Evolutionary conservation across 768 basidiomycete species (phyloP).

Genomic region (Boletellus ananiceps): DNA sequence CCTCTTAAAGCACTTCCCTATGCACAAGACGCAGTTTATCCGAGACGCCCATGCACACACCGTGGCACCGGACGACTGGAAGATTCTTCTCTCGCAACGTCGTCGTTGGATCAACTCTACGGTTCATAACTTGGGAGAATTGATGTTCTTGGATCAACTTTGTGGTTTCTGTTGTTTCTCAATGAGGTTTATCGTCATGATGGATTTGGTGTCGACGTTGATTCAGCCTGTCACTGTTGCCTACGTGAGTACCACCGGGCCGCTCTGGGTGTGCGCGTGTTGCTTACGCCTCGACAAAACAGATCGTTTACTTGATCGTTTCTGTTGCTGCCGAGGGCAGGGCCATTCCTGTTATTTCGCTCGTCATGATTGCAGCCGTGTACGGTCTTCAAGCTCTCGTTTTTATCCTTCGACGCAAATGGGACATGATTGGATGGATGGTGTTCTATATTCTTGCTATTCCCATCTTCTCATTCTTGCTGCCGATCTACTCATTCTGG

Average conservation of each 20-base stretch:
- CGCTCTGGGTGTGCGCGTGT: neutral
- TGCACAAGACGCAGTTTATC: slow-evolving; percentile 92
- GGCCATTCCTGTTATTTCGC: slow-evolving; percentile 71
- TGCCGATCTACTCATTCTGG: slow-evolving; percentile 97
- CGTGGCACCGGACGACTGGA: slow-evolving; percentile 95
- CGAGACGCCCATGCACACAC: slow-evolving; percentile 93
- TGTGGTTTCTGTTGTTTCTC: slow-evolving; percentile 99
- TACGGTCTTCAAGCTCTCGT: slow-evolving; percentile 93
- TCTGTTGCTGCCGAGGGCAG: slow-evolving; percentile 63
- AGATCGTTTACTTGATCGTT: slow-evolving; percentile 89
- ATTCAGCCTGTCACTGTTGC: slow-evolving; percentile 84
- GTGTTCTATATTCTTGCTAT: slow-evolving; percentile 93
- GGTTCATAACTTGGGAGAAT: slow-evolving; percentile 91
- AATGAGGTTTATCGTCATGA: slow-evolving; percentile 97
- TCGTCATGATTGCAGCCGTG: slow-evolving; percentile 90
- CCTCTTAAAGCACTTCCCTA: slow-evolving; percentile 91
- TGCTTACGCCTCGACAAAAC: slow-evolving; percentile 6
- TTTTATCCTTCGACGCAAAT: slow-evolving; percentile 88
- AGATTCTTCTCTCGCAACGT: slow-evolving; percentile 89
- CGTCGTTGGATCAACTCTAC: slow-evolving; percentile 99
- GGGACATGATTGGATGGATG: slow-evolving; percentile 99
- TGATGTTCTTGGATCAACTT: slow-evolving; percentile 85
- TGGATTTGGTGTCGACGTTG: slow-evolving; percentile 86
- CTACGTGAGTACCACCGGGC: slow-evolving; percentile 56
- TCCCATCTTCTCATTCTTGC: slow-evolving; percentile 87